Evolutionary conservation across 768 basidiomycete species (phyloP).

Genomic region (Ramaria rubella): DNA sequence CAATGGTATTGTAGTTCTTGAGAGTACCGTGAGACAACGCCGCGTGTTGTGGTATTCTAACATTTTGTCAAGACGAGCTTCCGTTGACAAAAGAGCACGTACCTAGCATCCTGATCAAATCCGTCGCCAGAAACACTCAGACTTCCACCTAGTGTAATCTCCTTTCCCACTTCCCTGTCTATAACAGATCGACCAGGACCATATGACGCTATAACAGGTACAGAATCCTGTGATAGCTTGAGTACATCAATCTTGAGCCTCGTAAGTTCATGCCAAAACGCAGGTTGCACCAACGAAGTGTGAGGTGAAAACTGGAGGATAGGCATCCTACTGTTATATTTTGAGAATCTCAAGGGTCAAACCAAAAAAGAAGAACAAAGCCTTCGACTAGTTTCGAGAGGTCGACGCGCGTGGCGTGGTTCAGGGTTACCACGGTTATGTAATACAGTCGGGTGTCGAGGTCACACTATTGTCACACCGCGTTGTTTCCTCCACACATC

Average conservation of each 20-base stretch:
- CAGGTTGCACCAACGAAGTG: constrained; percentile 78
- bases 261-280: constrained; percentile 90
- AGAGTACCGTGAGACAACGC: constrained; percentile 56
- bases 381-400: too few relatives aligned
- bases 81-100: constrained; percentile 17
- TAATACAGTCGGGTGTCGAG: too few relatives aligned
- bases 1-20: constrained; percentile 96
- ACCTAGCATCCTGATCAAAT: constrained; percentile 48
- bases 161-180: constrained; percentile 71
- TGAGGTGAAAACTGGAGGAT: constrained; percentile 89
- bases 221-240: constrained; percentile 65
- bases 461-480: too few relatives aligned
- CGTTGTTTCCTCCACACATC: too few relatives aligned
- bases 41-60: constrained; percentile 43
- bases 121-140: constrained; percentile 59
- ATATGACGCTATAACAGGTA: constrained; percentile 63
- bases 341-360: too few relatives aligned
- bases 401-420: too few relatives aligned
- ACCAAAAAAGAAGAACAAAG: too few relatives aligned
- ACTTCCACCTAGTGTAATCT: constrained; percentile 66
- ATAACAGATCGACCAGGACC: constrained; percentile 60
- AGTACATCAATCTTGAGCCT: constrained; percentile 87
- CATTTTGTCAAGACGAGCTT: neutral
- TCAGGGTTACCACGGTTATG: too few relatives aligned
- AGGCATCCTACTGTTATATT: constrained; percentile 38